phyloP scores from a whole-genome alignment of 2,329 filamentous ascomycete genomes.

The Ophiocordyceps polyrhachis-furcata region DNA sequence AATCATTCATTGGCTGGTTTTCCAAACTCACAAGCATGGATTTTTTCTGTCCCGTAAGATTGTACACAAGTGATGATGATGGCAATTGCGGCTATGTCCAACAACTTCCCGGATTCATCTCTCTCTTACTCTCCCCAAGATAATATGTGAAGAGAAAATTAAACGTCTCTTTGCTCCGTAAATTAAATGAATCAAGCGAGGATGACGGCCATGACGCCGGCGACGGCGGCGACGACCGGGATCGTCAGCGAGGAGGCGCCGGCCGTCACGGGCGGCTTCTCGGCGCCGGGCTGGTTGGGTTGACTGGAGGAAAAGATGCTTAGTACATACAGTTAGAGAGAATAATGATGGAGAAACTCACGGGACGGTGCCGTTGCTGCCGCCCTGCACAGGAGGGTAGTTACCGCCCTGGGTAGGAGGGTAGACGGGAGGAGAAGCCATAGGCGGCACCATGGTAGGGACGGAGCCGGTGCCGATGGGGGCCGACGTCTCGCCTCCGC shows the following conservation, averaged over 20 bases:
- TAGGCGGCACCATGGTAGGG: conserved; percentile 18
- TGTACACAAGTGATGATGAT: too few species aligned
- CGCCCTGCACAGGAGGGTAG: conserved; percentile 7
- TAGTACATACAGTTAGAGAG: too few species aligned
- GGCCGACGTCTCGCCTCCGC: conserved; percentile 13
- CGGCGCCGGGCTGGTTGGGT: background rate
- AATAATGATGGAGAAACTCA: too few species aligned
- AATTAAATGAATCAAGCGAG: too few species aligned
- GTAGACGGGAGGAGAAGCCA: conserved; percentile 17
- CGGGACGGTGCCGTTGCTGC: conserved; percentile 8
- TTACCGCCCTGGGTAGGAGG: conserved; percentile 12
- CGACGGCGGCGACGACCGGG: conserved; percentile 34
- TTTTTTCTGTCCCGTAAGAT: too few species aligned
- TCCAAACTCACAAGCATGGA: too few species aligned
- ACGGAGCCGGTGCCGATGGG: conserved; percentile 7
- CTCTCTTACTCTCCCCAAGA: too few species aligned
- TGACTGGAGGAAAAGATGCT: conserved; percentile 10
- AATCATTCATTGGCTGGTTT: too few species aligned
- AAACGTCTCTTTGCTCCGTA: too few species aligned
- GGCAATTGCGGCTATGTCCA: too few species aligned
- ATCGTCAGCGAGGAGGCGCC: conserved; percentile 33
- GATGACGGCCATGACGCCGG: conserved; percentile 34
- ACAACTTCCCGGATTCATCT: too few species aligned
- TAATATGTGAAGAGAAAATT: background rate
- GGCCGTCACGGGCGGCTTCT: conserved; percentile 23